Base-by-base conservation (phyloP, 352 stramenopile genomes). In the Globisporangium nodosum region DNA sequence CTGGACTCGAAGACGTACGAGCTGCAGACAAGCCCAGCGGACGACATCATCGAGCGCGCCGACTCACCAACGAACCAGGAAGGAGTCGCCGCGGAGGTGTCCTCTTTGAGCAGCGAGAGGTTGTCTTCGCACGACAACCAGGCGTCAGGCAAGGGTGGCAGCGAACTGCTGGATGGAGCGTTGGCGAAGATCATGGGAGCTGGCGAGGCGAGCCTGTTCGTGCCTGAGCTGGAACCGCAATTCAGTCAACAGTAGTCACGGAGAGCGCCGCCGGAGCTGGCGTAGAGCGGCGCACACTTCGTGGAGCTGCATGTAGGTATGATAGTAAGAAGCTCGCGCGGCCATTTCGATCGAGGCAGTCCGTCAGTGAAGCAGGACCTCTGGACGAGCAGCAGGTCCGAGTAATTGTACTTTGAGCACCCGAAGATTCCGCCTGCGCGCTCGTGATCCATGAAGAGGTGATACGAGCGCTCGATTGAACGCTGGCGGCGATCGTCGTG, bases 91-190 rank as follows among this genome's bases (percentile, higher is more conserved):
- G 30, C 52, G 30, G 48, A 63, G n/a, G 45, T 48, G 18, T 37
- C 49, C 1, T 57, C 57, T 49, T 18, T 63, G 40, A 63, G 49
- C 33, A 51, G n/a, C 9, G 57, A 63, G 43, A 63, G 40, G 24
- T 42, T 63, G 40, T 43, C 47, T 12, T 58, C 58, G 39, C 57
- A 58, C 57, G 55, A 63, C 35, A 42, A 42, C 35, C 35, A 42
- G 35, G 37, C 24, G 31, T 40, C 27, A 3, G 37, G 27, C 21
- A 61, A 55, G 48, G 39, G 46, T 15, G 30, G 16, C 47, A 55
- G 35, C 35, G 35, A 42, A 5, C 11, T 9, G 35, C 35, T 42
- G 21, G 56, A 61, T 39, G 20, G 24, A 2, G 27, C 20, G 33
- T 31, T 24, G 8, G 54, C 45, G 27, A 52, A 53, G 35, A 47